phyloP scores from a whole-genome alignment of 306 rosid species.

The Pueraria montana region DNA sequence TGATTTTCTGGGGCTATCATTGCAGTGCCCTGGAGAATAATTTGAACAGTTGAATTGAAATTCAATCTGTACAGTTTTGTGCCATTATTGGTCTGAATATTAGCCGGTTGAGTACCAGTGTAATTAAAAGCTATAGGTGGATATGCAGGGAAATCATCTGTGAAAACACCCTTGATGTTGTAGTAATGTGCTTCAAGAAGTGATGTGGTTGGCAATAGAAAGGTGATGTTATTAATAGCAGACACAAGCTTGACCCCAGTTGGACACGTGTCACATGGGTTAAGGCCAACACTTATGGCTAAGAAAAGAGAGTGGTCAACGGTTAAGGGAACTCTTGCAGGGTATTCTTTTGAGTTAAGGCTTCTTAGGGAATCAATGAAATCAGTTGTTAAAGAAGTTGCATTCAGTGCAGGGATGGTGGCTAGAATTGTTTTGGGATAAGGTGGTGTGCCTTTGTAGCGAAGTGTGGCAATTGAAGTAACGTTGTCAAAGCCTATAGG shows the following conservation, averaged over 20 bases:
- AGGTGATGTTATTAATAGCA: slow-evolving; percentile 67
- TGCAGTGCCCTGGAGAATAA: slow-evolving; percentile 72
- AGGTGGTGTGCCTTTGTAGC: slow-evolving; percentile 61
- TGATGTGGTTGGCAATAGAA: slow-evolving; percentile 62
- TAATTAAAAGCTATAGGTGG: slow-evolving; percentile 69
- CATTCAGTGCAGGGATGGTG: slow-evolving; percentile 68
- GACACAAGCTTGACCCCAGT: slow-evolving; percentile 59
- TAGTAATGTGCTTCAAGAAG: slow-evolving; percentile 84
- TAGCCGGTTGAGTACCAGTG: slow-evolving; percentile 65
- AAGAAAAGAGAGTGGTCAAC: slow-evolving; percentile 69
- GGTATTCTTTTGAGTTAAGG: slow-evolving; percentile 72
- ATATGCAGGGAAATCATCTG: slow-evolving; percentile 71
- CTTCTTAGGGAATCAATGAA: slow-evolving; percentile 70
- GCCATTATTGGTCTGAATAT: slow-evolving; percentile 65
- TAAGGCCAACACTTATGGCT: slow-evolving; percentile 61
- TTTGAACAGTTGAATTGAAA: slow-evolving; percentile 67
- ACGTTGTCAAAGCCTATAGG: slow-evolving; percentile 71
- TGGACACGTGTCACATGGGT: slow-evolving; percentile 64
- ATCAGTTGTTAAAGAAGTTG: slow-evolving; percentile 56
- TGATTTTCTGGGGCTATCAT: slow-evolving; percentile 77
- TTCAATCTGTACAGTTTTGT: slow-evolving; percentile 64
- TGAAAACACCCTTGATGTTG: slow-evolving; percentile 63
- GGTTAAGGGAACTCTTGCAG: slow-evolving; percentile 63
- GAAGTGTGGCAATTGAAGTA: slow-evolving; percentile 63
- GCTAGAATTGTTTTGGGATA: slow-evolving; percentile 52